These are phyloP conservation scores for Danielozyma ontarioensis DNA, from an alignment of 805 yeast genomes.

Conservation along the genomic window DNA sequence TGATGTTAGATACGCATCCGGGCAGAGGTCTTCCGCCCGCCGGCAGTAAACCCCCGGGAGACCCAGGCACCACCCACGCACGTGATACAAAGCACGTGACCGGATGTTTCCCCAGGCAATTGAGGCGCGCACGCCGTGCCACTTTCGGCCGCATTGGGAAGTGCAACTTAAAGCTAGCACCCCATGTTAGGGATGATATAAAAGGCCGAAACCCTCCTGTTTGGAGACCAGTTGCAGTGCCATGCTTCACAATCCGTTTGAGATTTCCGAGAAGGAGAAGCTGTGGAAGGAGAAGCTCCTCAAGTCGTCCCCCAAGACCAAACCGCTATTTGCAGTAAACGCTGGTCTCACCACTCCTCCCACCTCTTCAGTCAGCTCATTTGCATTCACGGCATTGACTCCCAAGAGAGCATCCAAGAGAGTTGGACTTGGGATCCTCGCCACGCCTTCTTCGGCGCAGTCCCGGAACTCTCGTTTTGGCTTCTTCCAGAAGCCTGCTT, in stretches of 20 bases:
- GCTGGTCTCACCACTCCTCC: background rate
- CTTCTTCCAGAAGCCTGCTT: background rate
- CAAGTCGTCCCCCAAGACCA: background rate
- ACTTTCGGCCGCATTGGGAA: too few species aligned
- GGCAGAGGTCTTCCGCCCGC: conserved; percentile 19
- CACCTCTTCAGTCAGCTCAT: background rate
- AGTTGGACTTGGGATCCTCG: too few species aligned
- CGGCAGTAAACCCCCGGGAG: conserved; percentile 15
- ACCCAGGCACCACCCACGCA: background rate
- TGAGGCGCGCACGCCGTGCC: too few species aligned
- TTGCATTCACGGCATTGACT: background rate
- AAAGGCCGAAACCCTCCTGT: too few species aligned
- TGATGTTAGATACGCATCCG: conserved; percentile 5
- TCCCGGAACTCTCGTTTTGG: background rate
- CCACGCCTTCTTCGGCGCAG: background rate
- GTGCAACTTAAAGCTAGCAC: too few species aligned
- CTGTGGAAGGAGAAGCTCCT: background rate
- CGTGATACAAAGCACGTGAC: too few species aligned
- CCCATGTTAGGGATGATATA: too few species aligned
- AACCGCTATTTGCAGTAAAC: too few species aligned
- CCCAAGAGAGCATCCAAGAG: background rate
- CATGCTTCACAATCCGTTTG: background rate
- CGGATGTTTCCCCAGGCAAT: too few species aligned
- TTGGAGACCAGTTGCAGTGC: too few species aligned
- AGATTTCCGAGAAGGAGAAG: too few species aligned